Base-by-base conservation (phyloP, 148 eudicot genomes). In the Heliamphora exappendiculata region DNA sequence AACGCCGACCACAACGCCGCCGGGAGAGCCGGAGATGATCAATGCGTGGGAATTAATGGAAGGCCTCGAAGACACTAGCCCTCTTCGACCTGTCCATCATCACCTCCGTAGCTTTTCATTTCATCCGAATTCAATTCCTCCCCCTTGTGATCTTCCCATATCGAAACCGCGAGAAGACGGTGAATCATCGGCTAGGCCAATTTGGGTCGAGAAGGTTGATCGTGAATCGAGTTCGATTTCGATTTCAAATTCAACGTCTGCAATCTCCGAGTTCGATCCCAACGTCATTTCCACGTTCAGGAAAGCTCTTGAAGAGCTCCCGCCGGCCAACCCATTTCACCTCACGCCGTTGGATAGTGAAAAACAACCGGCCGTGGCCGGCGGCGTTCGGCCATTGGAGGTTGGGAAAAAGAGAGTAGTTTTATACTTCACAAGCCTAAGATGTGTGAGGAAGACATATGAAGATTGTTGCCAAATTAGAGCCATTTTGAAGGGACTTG, bases 361-460 rank as follows among this genome's bases (percentile, higher is more conserved):
- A 57, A 76, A 80, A 31, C 72, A 76, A 58, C 55, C 33, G 47
- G 59, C 42, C 3, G 33, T 22, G 55, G 73, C 55, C 36, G 28
- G 55, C 28, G 1, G 57, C 12, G 28, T 68, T 24, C 37, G 3
- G 69, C 77, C 69, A 20, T 28, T 60, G 12, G 22, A 19, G 37
- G 75, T 67, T 1, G 55, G 71, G 2, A 82, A 83, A 31, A 88
- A 89, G 36, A 88, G 81, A 64, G 76, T 88, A 55, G 64, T 92
- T 1, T 83, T 94, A 81, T 94, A 90, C 79, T 90, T 89, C 78
- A 94, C 98, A 31, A 94, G 96, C 78, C 73, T 94, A 36, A 81
- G 98, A 83, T 97, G 98, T 0, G 94, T 94, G 49, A 89, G 98
- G 80, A 92, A 88, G 83, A 94, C 98, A 12, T 91, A 89, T 59